Conservation (phyloP, 495 filamentous ascomycete genomes). For the Umbilicaria muhlenbergii region DNA sequence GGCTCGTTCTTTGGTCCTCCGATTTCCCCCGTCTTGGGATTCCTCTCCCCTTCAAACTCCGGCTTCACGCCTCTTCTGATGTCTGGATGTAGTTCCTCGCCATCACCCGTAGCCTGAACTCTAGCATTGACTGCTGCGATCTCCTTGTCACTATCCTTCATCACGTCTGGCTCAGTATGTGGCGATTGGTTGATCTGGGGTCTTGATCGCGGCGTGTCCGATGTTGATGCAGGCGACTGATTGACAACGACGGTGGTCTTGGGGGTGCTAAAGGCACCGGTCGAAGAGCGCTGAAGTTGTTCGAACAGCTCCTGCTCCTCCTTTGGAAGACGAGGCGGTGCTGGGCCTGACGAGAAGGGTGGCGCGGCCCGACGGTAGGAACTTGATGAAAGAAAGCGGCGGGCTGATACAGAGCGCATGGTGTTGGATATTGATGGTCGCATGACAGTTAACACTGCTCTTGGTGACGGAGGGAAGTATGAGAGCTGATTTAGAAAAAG, state of each 20-base stretch:
- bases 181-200: conserved; percentile 22
- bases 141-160: conserved; percentile 10
- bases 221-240: conserved; percentile 22
- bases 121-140: conserved; percentile 17
- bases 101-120: conserved; percentile 34
- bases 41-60: conserved; percentile 86
- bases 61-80: conserved; percentile 57
- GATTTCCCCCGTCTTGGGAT: conserved; percentile 91
- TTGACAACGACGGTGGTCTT: conserved; percentile 24
- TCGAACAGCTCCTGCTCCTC: conserved; percentile 91
- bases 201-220: neutral
- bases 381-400: conserved; percentile 15
- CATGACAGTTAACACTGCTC: neutral
- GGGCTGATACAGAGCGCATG: conserved; percentile 7
- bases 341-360: conserved; percentile 33
- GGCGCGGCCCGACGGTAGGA: conserved; percentile 17
- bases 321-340: conserved; percentile 72
- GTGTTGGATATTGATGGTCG: conserved; percentile 9
- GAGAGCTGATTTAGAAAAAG: no score
- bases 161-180: conserved; percentile 7
- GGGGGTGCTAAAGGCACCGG: conserved; percentile 59
- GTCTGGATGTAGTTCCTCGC: conserved; percentile 55
- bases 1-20: conserved; percentile 98
- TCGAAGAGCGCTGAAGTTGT: conserved; percentile 56
- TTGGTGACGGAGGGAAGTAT: no score